Base-by-base conservation (phyloP, 2,329 filamentous ascomycete genomes). In the Arachnomyces sp. region DNA sequence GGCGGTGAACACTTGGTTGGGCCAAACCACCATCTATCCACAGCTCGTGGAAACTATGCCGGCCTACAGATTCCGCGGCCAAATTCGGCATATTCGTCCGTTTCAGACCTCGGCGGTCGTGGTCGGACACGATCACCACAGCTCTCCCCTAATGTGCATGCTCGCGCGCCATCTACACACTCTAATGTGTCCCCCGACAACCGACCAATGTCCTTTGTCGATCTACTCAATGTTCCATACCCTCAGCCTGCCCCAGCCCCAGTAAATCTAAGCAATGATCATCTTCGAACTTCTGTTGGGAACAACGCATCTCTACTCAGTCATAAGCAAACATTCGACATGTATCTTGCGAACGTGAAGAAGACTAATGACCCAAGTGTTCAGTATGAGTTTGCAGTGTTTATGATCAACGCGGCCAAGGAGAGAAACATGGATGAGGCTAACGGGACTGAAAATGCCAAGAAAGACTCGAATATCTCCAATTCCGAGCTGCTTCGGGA, bases 261-360 rank as follows among this genome's bases (percentile, higher is more conserved):
- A 5, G 65, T 71, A 6, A 69, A 77, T 18, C 73, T 94, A 44
- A 86, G 93, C 62, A 95, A 96, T 57, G 80, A 84, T 8, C 76
- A 84, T 47, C 69, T 98, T 36, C 82, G 86, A 44, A 80, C 75
- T 41, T 81, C 78, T 12, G 81, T 98, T 16, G 92, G 92, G 33
- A 84, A 79, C 57, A 94, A 94, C 67, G 90, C 90, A 3, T 95
- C 89, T 14, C 73, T 98, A 9, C 75, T 98, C 21, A 89, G 87
- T 55, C 83, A 86, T 28, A 86, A 90, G 57, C 89, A 96, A 66
- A 98, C 92, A 2, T 76, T 98, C 36, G 89, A 96, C 40, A 95
- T 96, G 90, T 98, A 98, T 62, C 78, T 90, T 33, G 82, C 84
- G 40, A 98, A 96, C 56, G 86, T 95, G 43, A 96, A 95, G 69